These are phyloP conservation scores for Arthrobotrys musiformis DNA, from an alignment of 2,329 filamentous ascomycete genomes.

Conservation along the genomic window DNA sequence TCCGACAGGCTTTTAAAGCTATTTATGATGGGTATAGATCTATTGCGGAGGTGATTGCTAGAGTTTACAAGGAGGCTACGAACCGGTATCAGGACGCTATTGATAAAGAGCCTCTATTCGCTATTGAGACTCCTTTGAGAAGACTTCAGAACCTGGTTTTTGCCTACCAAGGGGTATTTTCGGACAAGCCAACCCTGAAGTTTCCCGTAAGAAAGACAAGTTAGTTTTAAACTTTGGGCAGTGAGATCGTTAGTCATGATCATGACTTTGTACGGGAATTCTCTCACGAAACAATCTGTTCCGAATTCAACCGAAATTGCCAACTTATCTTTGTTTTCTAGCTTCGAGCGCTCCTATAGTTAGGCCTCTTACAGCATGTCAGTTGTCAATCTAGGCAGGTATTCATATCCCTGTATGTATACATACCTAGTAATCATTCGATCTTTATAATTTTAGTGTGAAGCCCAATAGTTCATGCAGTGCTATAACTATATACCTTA, in stretches of 20 bases:
- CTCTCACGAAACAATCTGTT: too few species aligned
- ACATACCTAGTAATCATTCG: too few species aligned
- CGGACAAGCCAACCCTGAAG: neutral
- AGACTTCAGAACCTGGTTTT: constrained; percentile 34
- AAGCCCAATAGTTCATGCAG: too few species aligned
- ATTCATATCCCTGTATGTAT: too few species aligned
- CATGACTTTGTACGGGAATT: too few species aligned
- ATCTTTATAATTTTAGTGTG: too few species aligned
- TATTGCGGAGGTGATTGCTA: constrained; percentile 19
- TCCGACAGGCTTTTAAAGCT: constrained; percentile 18
- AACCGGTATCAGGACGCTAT: neutral
- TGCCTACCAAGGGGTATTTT: neutral
- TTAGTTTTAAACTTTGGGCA: neutral
- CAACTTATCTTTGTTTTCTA: too few species aligned
- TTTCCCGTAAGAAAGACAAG: neutral
- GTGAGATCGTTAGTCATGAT: neutral
- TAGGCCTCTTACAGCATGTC: too few species aligned
- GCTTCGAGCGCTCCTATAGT: too few species aligned
- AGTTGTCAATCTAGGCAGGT: too few species aligned
- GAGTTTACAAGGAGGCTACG: neutral
- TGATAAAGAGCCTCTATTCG: neutral
- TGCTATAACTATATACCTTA: too few species aligned
- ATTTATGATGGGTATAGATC: constrained; percentile 8
- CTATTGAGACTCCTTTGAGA: constrained; percentile 19
- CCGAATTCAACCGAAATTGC: too few species aligned